Conservation (phyloP, 768 basidiomycete species). For the Ramaria rubella region DNA sequence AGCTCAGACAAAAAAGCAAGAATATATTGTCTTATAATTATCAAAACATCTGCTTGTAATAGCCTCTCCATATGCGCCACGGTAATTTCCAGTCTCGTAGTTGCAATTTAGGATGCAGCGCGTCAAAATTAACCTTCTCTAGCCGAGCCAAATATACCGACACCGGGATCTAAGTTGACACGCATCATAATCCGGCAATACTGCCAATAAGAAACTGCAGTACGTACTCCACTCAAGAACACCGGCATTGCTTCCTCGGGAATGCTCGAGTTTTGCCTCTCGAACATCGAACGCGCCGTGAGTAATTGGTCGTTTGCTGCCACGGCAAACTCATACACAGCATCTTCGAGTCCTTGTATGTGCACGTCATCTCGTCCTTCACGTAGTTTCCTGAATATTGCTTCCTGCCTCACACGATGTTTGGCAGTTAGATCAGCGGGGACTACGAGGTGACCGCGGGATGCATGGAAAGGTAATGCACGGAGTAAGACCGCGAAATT, state of each 20-base stretch:
- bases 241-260: constrained; percentile 59
- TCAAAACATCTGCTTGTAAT: constrained; percentile 29
- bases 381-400: constrained; percentile 47
- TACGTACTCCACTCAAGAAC: constrained; percentile 66
- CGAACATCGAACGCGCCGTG: constrained; percentile 66
- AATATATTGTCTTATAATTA: not conserved
- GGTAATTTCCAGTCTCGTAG: constrained; percentile 70
- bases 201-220: not conserved
- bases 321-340: constrained; percentile 78
- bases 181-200: constrained; percentile 3
- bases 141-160: constrained; percentile 55
- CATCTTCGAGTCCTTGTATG: constrained; percentile 62
- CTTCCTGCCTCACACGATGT: constrained; percentile 73
- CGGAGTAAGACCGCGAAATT: constrained; percentile 67
- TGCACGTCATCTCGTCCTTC: constrained; percentile 30
- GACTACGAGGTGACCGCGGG: constrained; percentile 63
- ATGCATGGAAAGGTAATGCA: constrained; percentile 70
- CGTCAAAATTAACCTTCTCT: constrained; percentile 67
- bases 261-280: constrained; percentile 32
- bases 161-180: constrained; percentile 60
- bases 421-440: constrained; percentile 78
- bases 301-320: constrained; percentile 73
- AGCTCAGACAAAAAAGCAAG: not conserved
- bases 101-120: constrained; percentile 58
- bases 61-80: constrained; percentile 58